Evolutionary conservation across 805 yeast species (phyloP), one percentile per base, ranked within the genome.

Genomic region (Yamadazyma kitorensis): DNA sequence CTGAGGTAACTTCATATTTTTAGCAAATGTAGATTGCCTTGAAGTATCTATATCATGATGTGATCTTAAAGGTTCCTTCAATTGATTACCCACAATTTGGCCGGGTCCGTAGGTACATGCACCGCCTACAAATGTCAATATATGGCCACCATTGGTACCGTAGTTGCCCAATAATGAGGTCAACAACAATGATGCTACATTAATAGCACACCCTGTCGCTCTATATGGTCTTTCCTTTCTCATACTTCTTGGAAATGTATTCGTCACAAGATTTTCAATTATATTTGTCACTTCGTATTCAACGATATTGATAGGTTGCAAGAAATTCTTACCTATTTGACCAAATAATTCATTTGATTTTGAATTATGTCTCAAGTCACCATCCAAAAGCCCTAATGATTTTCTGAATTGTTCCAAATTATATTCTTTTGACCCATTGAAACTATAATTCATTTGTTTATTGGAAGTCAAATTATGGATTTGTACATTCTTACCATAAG

Each of bases 31-130:
- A 54, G 82, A 82, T 36, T 96, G 95, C 37, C 53, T 61, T 51
- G 91, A 97, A 47, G 88, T 81, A 59, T 93, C 98, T 47, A 93
- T 86, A 58, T 93, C 98, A 53, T 85, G 86, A 64, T 93, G 99
- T 6, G 98, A 93, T 70, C 99, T 80, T 50, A 93, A 84, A 31
- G 98, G 96, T 62, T 93, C 98, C 57, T 86, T 85, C 57, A 93
- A 74, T 59, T 88, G 93, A 16, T 82, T 79, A 28, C 91, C 86
- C 18, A 93, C 99, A 47, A 93, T 87, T 57, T 86, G 68, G 49
- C 99, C 99, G 9, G 99, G 98, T 29, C 83, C 84, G 54, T 84
- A 80, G 29, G 98, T 93, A 57, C 96, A 82, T 31, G 96, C 95
- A 43, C 98, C 99, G 33, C 93, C 95, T 23, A 95, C 79, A 54